These are phyloP conservation scores for Vickermania ingenoplastis DNA, from an alignment of 208 protist genomes.

Conservation along the genomic window DNA sequence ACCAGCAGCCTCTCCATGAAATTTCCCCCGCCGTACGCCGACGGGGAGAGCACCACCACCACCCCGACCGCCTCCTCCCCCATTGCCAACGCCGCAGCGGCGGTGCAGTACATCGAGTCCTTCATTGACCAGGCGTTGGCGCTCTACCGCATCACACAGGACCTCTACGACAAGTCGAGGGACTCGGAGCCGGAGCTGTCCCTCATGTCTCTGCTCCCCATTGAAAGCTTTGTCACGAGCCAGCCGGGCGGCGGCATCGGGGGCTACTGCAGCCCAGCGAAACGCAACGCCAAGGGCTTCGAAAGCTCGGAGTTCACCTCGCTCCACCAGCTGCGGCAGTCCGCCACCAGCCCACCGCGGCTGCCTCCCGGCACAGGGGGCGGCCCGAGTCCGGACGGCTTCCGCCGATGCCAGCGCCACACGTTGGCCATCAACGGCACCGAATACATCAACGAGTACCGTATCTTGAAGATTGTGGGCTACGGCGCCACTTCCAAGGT, in stretches of 20 bases:
- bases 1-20: not conserved
- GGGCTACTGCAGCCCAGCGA: not conserved
- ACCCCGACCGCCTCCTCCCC: not conserved
- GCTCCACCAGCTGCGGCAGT: not conserved
- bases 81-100: not conserved
- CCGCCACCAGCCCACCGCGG: conserved; percentile 4
- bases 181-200: not conserved
- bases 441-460: conserved; percentile 59
- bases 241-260: not conserved
- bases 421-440: conserved; percentile 3
- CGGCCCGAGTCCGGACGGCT: not conserved
- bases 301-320: not conserved
- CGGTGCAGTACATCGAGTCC: not conserved
- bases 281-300: not conserved
- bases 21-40: not conserved
- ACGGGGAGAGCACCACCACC: not conserved
- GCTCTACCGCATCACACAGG: not conserved
- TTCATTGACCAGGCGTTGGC: not conserved
- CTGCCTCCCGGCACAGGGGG: not conserved
- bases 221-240: not conserved
- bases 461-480: conserved; percentile 27
- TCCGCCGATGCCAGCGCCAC: not conserved
- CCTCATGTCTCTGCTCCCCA: not conserved
- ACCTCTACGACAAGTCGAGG: not conserved
- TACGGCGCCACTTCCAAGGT: conserved; percentile 31